Evolutionary conservation across 2,329 filamentous ascomycete species (phyloP).

Genomic region (Penicillium italicum): DNA sequence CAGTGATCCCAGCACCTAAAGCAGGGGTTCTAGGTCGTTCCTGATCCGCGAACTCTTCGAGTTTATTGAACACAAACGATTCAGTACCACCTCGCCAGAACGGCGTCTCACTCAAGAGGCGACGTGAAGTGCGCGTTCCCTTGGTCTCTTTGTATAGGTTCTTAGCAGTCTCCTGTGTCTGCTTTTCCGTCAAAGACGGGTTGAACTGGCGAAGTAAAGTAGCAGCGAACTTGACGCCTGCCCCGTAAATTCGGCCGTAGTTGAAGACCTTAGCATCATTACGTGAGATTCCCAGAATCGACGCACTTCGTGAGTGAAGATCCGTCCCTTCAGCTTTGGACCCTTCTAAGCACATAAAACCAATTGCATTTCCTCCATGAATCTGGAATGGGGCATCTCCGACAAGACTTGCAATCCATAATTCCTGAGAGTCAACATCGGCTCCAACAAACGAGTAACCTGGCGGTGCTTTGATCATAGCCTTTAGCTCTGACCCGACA

Average conservation of each 20-base stretch:
- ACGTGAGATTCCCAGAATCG: conserved; percentile 86
- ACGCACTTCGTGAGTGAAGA: conserved; percentile 87
- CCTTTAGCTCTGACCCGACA: conserved; percentile 93
- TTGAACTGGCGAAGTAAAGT: conserved; percentile 93
- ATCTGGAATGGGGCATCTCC: conserved; percentile 93
- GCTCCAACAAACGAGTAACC: conserved; percentile 94
- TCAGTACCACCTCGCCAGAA: conserved; percentile 98
- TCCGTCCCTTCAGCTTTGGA: conserved; percentile 93
- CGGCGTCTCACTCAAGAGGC: conserved; percentile 63
- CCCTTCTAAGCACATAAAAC: conserved; percentile 98
- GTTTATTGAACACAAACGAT: conserved; percentile 95
- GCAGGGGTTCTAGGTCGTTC: conserved; percentile 87
- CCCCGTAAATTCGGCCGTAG: conserved; percentile 98
- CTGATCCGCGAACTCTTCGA: conserved; percentile 97
- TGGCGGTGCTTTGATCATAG: conserved; percentile 87
- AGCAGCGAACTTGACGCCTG: conserved; percentile 86
- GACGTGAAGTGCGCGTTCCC: conserved; percentile 76
- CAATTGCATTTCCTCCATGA: conserved; percentile 93
- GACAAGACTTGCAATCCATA: conserved; percentile 96
- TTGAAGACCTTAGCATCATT: conserved; percentile 98
- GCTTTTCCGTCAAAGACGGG: conserved; percentile 70
- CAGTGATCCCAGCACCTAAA: conserved; percentile 89
- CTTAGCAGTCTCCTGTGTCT: conserved; percentile 72
- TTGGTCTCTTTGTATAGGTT: conserved; percentile 88
- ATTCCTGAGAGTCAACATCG: conserved; percentile 93